Evolutionary conservation across 805 yeast species (phyloP).

Genomic region (Suhomyces sp.): DNA sequence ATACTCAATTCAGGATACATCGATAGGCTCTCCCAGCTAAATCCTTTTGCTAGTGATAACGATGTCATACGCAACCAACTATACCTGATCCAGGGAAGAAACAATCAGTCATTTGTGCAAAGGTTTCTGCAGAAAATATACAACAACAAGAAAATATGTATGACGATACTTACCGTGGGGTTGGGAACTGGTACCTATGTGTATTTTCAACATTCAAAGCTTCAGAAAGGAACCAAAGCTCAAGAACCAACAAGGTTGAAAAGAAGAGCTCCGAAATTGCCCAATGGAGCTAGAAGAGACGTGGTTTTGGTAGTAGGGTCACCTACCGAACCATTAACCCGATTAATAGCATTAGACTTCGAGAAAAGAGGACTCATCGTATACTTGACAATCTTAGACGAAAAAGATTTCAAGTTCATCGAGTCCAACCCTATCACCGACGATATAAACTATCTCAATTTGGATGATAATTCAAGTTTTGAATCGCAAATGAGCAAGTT

Average conservation of each 20-base stretch:
- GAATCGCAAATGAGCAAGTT: constrained; percentile 51
- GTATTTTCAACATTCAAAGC: constrained; percentile 6
- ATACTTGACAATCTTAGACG: constrained; percentile 69
- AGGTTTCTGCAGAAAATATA: background rate
- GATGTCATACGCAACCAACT: constrained; percentile 1
- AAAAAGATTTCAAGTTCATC: constrained; percentile 52
- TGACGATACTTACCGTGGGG: constrained; percentile 25
- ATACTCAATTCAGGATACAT: constrained; percentile 16
- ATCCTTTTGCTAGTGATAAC: constrained; percentile 11
- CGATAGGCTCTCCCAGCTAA: constrained; percentile 11
- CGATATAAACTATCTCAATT: constrained; percentile 66
- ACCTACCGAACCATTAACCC: constrained; percentile 70
- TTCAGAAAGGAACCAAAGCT: background rate
- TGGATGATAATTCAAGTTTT: constrained; percentile 47
- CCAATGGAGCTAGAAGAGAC: constrained; percentile 73
- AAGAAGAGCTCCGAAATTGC: constrained; percentile 60
- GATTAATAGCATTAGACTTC: constrained; percentile 68
- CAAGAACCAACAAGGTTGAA: constrained; percentile 13
- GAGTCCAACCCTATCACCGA: constrained; percentile 58
- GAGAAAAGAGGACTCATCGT: constrained; percentile 81
- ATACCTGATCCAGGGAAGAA: background rate
- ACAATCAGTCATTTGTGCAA: background rate
- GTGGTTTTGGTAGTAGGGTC: constrained; percentile 76
- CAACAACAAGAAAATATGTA: background rate
- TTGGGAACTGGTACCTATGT: constrained; percentile 19